Evolutionary conservation across 208 protist species (phyloP).

Genomic region (Acanthamoeba sp.): DNA sequence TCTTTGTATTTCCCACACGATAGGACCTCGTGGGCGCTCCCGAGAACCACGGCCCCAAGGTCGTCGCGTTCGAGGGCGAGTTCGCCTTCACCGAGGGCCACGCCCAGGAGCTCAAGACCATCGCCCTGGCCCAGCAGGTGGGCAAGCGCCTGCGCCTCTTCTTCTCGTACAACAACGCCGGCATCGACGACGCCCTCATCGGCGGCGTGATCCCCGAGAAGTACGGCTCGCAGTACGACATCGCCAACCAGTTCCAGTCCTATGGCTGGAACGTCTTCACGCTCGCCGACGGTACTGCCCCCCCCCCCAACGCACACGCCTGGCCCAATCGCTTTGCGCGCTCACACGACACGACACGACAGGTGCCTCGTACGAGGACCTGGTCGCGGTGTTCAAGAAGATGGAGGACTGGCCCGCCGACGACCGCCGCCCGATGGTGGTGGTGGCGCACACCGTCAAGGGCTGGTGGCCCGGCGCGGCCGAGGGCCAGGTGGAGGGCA

Average conservation of each 20-base stretch:
- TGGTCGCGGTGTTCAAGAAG: slow-evolving; percentile 66
- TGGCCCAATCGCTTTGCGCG: background rate
- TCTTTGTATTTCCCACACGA: background rate
- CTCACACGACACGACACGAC: background rate
- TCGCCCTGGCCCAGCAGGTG: slow-evolving; percentile 74
- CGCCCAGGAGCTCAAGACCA: slow-evolving; percentile 77
- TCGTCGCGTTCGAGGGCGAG: slow-evolving; percentile 74
- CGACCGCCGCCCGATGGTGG: slow-evolving; percentile 73
- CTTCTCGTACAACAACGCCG: slow-evolving; percentile 79
- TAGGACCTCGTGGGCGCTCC: slow-evolving; percentile 63
- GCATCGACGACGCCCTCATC: slow-evolving; percentile 72
- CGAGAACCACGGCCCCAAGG: slow-evolving; percentile 20
- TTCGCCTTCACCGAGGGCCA: slow-evolving; percentile 78
- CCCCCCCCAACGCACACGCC: too few species aligned
- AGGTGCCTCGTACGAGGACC: slow-evolving; percentile 64
- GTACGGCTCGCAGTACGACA: slow-evolving; percentile 69
- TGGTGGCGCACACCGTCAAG: slow-evolving; percentile 73
- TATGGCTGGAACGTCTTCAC: slow-evolving; percentile 77
- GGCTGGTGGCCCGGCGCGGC: slow-evolving; percentile 64
- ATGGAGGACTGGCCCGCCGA: slow-evolving; percentile 68
- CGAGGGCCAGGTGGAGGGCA: slow-evolving; percentile 15
- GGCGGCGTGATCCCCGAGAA: slow-evolving; percentile 74
- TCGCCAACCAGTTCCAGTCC: slow-evolving; percentile 73
- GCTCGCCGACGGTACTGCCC: background rate
- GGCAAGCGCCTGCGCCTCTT: slow-evolving; percentile 76